phyloP scores from a whole-genome alignment of 2,329 filamentous ascomycete species.

The Arachnomyces sp. region DNA sequence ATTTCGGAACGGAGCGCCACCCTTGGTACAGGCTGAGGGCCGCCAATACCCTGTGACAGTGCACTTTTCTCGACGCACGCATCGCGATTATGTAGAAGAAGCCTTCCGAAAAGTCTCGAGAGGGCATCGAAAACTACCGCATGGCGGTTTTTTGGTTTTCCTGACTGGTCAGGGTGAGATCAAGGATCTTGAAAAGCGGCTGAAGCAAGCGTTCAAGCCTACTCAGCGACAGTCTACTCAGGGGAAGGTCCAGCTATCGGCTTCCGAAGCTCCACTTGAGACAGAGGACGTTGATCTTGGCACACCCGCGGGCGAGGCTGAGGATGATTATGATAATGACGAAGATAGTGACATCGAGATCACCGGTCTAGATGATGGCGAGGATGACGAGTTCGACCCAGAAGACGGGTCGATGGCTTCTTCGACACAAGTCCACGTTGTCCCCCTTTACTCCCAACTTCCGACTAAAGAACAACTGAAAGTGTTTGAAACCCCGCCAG shows the following conservation, averaged over 20 bases:
- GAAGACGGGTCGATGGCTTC: constrained; percentile 51
- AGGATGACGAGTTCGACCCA: constrained; percentile 60
- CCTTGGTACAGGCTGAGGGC: constrained; percentile 81
- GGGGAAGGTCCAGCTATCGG: constrained; percentile 65
- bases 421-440: constrained; percentile 66
- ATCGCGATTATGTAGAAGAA: constrained; percentile 83
- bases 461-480: constrained; percentile 83
- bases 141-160: constrained; percentile 87
- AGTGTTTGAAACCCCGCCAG: constrained; percentile 78
- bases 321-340: constrained; percentile 47
- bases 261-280: constrained; percentile 69
- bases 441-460: constrained; percentile 90
- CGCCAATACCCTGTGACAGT: constrained; percentile 83
- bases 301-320: constrained; percentile 36
- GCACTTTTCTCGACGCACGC: constrained; percentile 78
- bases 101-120: constrained; percentile 77
- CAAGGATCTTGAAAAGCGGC: constrained; percentile 64
- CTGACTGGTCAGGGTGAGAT: constrained; percentile 93
- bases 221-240: constrained; percentile 44
- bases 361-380: constrained; percentile 47
- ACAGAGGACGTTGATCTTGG: constrained; percentile 82
- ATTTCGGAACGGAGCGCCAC: constrained; percentile 65
- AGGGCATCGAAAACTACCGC: constrained; percentile 82
- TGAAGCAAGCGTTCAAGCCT: constrained; percentile 61
- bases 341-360: constrained; percentile 55